Base-by-base conservation (phyloP, 2,329 filamentous ascomycete genomes). In the Xylariaceae sp. region DNA sequence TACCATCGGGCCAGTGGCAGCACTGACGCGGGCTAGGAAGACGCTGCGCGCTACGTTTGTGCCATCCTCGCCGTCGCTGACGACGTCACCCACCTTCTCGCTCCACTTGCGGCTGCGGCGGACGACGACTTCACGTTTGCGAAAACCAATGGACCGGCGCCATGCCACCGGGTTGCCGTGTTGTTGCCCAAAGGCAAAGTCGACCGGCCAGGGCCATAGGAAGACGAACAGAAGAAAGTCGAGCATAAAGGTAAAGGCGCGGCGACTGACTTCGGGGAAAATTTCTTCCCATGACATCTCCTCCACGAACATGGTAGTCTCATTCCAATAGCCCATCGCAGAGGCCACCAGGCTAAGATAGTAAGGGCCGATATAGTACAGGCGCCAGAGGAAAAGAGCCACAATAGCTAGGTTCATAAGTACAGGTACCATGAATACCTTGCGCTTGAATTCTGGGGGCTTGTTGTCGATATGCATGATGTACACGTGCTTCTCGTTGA, bases 401-500 rank as follows among this genome's bases (percentile, higher is more conserved):
- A 81, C 77, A 55, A 97, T 86, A 64, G 78, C 75, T 29, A 89
- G 55, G 74, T 97, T 97, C 75, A 96, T 86, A 16, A 87, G 73
- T 16, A 92, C 81, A 14, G 93, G 92, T 1, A 96, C 87, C 44
- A 86, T 68, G 75, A 96, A 97, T 67, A 96, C 89, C 69, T 91
- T 89, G 71, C 85, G 85, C 76, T 97, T 97, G 76, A 93, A 86
- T 24, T 81, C 79, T 17, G 76, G 74, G 0, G 87, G 86, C 60
- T 89, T 87, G 58, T 76, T 77, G 79, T 97, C 93, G 74, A 96
- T 79, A 78, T 96, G 92, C 26, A 89, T 82, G 68, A 97, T 84
- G 81, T 97, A 96, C 71, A 96, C 82, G 73, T 91, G 86, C 53
- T 83, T 76, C 53, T 83, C 79, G 56, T 86, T 82, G 58, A 96